Evolutionary conservation across 2,329 filamentous ascomycete genomes (phyloP), one percentile per base, ranked within the genome.

Genomic region (Cordyceps cicadae): DNA sequence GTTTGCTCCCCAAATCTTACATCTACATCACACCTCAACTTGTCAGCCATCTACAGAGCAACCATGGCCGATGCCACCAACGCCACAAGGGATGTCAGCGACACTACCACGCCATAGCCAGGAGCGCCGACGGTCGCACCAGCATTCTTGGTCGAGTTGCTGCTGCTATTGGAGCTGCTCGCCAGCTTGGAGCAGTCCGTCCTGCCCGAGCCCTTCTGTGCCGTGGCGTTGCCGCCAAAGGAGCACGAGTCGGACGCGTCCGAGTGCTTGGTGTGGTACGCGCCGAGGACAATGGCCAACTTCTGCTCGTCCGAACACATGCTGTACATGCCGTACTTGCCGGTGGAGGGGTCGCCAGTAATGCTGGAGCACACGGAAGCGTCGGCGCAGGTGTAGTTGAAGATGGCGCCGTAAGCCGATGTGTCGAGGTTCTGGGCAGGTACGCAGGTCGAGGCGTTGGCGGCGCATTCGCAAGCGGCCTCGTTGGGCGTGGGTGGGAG

Each of bases 401-500:
- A 60, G 59, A 66, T 66, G 63, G 80, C 76, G 52, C 81, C 83
- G 68, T 85, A 88, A 60, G 84, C 76, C 54, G 86, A 78, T 53
- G 77, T 71, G 65, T 81, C 76, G 34, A 91, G 76, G 67, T 75
- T 74, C 51, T 79, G 74, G 49, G 82, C 78, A 63, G 91, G 85
- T 26, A 82, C 81, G 77, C 94, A 99, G 63, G 79, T 77, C 61
- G 96, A 78, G 46, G 85, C 85, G 64, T 83, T 79, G 74, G 84
- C 82, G 89, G 96, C 96, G 84, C 94, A 99, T 60, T 80, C 74
- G 82, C 94, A 99, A 50, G 96, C 86, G 54, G 84, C 70, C 48
- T 83, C 70, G 77, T 97, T 90, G 64, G 92, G 92, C 11, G 83
- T 84, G 7, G 92, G 93, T 34, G 94, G 94, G 39, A 99, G 89